Base-by-base conservation (phyloP, 1,284 basidiomycete species). In the Trichosporon faecale region DNA sequence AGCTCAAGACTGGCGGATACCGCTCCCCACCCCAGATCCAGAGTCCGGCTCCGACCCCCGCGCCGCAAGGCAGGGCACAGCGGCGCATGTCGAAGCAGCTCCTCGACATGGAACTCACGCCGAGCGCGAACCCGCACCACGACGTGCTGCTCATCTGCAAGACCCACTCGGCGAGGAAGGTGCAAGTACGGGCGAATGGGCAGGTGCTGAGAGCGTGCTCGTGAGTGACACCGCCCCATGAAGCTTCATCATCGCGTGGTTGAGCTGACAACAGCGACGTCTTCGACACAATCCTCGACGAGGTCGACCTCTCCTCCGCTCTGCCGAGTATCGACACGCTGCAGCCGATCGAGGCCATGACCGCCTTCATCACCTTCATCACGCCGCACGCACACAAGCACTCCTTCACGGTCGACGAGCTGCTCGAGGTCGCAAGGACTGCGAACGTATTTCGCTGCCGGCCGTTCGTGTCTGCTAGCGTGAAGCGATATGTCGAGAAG, bases 371-470 rank as follows among this genome's bases (percentile, higher is more conserved):
- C 57, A 31, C 57, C 14, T 61, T 61, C 57, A 61, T 61, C 57
- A 61, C 29, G 57, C 57, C 57, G 7, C 57, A 61, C 57, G 57
- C 57, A 6, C 57, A 33, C 57, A 61, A 61, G 57, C 57, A 61
- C 57, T 18, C 11, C 7, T 61, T 61, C 29, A 61, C 57, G 11
- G 29, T 61, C 9, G 57, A 61, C 18, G 57, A 61, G 57, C 57
- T 61, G 27, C 57, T 61, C 16, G 57, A 31, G 29, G 57, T 61
- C 57, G 57, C 57, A 18, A 29, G 57, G 27, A 61, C 29, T 1
- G 27, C 57, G 27, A 31, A 61, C 18, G 27, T 61, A 16, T 61
- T 61, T 18, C 31, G 57, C 16, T 61, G 57, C 18, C 57, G 57
- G 27, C 57, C 57, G 5, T 61, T 61, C 31, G 57, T 61, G 14